Conservation (phyloP, 345 rosid genomes). For the Viola odorata region DNA sequence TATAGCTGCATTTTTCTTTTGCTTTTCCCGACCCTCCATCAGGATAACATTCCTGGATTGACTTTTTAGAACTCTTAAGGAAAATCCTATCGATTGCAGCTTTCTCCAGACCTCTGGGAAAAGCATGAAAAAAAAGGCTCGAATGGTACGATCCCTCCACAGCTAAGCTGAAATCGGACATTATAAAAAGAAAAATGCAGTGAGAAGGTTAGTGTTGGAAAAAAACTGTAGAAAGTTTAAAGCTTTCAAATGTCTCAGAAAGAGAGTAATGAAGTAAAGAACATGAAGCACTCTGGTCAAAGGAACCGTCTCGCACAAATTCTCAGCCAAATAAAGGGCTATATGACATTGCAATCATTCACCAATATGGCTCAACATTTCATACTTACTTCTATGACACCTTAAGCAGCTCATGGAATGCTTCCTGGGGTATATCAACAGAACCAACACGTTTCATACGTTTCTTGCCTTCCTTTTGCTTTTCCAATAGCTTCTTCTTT, state of each 20-base stretch:
- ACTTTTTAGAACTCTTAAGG: too few species aligned
- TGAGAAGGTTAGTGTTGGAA: too few species aligned
- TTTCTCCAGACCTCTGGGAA: neutral
- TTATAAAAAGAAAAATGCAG: too few species aligned
- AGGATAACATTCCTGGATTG: too few species aligned
- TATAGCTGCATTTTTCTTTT: too few species aligned
- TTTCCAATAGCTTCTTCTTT: slow-evolving; percentile 88
- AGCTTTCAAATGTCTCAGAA: too few species aligned
- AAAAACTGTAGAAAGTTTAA: too few species aligned
- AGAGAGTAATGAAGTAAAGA: too few species aligned
- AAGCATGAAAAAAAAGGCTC: neutral
- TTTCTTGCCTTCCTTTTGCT: slow-evolving; percentile 97
- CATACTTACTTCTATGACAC: slow-evolving; percentile 47
- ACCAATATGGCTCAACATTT: neutral
- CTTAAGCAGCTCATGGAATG: slow-evolving; percentile 82
- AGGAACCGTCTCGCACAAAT: neutral
- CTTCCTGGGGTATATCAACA: slow-evolving; percentile 96
- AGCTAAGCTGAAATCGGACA: neutral
- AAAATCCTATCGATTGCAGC: too few species aligned
- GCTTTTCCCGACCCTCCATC: too few species aligned
- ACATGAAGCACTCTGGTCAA: too few species aligned
- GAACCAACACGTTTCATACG: slow-evolving; percentile 97
- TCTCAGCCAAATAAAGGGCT: neutral
- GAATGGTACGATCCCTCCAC: neutral
- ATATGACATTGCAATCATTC: slow-evolving; percentile 8